Evolutionary conservation across 1,284 basidiomycete genomes (phyloP).

Genomic region (Cryptococcus deneoformans): DNA sequence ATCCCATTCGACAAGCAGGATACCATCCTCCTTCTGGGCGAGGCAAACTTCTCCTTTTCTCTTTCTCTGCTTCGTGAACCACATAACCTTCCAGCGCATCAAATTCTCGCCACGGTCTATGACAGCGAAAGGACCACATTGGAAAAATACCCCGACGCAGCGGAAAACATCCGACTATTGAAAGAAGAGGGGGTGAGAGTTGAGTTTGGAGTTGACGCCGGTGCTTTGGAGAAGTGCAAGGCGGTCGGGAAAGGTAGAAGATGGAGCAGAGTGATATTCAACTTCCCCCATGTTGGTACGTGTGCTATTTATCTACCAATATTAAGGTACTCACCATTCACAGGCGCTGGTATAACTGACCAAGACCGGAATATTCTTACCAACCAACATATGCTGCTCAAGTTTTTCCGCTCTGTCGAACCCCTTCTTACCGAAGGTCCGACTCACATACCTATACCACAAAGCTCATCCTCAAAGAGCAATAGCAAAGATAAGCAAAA

Average conservation of each 20-base stretch:
- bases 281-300: conserved; percentile 93
- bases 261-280: conserved; percentile 86
- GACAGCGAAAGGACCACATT: conserved; percentile 76
- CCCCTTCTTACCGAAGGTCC: conserved; percentile 62
- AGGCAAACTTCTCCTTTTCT: conserved; percentile 92
- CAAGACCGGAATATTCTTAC: conserved; percentile 90
- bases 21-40: conserved; percentile 84
- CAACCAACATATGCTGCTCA: conserved; percentile 85
- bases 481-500: conserved; percentile 6
- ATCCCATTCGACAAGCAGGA: conserved; percentile 74
- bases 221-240: conserved; percentile 62
- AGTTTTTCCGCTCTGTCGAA: conserved; percentile 74
- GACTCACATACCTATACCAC: conserved; percentile 5
- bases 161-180: conserved; percentile 60
- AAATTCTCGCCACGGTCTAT: conserved; percentile 82
- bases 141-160: conserved; percentile 79
- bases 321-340: neutral
- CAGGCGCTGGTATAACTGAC: conserved; percentile 90
- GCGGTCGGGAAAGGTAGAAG: conserved; percentile 44
- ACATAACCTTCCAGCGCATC: conserved; percentile 61
- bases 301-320: conserved; percentile 9
- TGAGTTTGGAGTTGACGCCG: conserved; percentile 82
- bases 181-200: conserved; percentile 65
- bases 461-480: conserved; percentile 4
- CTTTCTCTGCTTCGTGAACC: conserved; percentile 63